Conservation (phyloP, 768 basidiomycete genomes). For the Pleurotus tuber-regium region DNA sequence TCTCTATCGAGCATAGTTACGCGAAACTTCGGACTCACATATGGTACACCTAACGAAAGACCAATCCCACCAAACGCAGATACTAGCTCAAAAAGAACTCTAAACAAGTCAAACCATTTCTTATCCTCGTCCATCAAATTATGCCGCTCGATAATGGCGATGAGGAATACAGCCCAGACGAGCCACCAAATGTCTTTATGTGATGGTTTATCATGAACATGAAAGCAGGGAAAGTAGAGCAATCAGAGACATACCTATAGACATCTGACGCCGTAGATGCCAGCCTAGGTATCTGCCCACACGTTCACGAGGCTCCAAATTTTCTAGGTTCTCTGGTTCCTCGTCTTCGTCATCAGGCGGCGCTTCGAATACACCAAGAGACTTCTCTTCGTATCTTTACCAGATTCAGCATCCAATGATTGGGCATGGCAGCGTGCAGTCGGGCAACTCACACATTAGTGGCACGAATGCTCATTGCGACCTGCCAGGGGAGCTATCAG, state of each 20-base stretch:
- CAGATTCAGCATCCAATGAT: too few relatives aligned
- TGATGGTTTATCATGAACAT: not conserved
- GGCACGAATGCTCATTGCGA: slow-evolving; percentile 63
- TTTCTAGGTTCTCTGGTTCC: slow-evolving; percentile 38
- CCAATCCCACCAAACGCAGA: slow-evolving; percentile 72
- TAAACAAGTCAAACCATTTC: slow-evolving; percentile 62
- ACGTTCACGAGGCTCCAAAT: slow-evolving; percentile 37
- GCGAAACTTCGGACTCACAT: slow-evolving; percentile 25
- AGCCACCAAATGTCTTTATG: slow-evolving; percentile 78
- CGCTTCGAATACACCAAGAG: slow-evolving; percentile 63
- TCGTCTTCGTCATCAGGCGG: slow-evolving; percentile 49
- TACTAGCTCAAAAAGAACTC: slow-evolving; percentile 60
- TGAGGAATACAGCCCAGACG: slow-evolving; percentile 65
- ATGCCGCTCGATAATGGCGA: slow-evolving; percentile 69
- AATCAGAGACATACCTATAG: slow-evolving; percentile 36
- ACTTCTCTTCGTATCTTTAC: slow-evolving; percentile 74
- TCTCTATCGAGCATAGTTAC: too few relatives aligned
- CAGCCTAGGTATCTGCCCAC: slow-evolving; percentile 46
- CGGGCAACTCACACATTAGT: too few relatives aligned
- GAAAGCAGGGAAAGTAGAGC: not conserved
- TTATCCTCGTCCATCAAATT: slow-evolving; percentile 52
- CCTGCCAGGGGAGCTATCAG: slow-evolving; percentile 25
- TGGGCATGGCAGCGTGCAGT: too few relatives aligned
- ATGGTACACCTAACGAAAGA: slow-evolving; percentile 58
- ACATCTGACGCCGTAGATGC: slow-evolving; percentile 66